Conservation (phyloP, 192 early-diverging fungal species). For the Mortierella claussenii region DNA sequence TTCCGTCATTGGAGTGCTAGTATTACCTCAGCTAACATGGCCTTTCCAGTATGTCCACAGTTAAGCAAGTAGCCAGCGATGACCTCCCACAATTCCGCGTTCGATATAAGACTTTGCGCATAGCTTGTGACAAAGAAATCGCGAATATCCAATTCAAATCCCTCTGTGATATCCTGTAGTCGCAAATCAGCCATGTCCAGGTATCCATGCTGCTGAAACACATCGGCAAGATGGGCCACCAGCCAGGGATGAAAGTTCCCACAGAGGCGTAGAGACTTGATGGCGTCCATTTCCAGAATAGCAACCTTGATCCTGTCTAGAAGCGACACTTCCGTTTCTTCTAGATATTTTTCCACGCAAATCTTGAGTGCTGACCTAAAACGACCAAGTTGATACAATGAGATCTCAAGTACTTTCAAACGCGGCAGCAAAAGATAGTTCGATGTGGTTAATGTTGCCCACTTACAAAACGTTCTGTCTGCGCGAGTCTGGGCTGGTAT, state of each 20-base stretch:
- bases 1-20: background rate
- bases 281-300: slow-evolving; percentile 51
- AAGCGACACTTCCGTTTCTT: slow-evolving; percentile 46
- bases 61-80: slow-evolving; percentile 34
- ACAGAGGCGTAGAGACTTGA: slow-evolving; percentile 53
- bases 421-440: too few relatives aligned
- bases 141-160: slow-evolving; percentile 40
- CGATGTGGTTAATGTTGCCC: too few relatives aligned
- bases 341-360: slow-evolving; percentile 35
- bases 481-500: slow-evolving; percentile 55
- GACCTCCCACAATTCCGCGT: slow-evolving; percentile 44
- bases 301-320: slow-evolving; percentile 56
- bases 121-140: slow-evolving; percentile 57
- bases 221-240: slow-evolving; percentile 67
- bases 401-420: too few relatives aligned
- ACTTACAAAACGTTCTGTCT: slow-evolving; percentile 38
- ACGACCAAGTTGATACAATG: too few relatives aligned
- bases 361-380: slow-evolving; percentile 30
- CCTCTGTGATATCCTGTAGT: slow-evolving; percentile 28
- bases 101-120: slow-evolving; percentile 46
- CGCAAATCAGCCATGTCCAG: slow-evolving; percentile 61
- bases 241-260: slow-evolving; percentile 63
- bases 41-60: slow-evolving; percentile 29
- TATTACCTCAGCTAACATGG: slow-evolving; percentile 32
- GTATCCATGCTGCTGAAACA: slow-evolving; percentile 43